These are phyloP conservation scores for Candolleomyces aberdarensis DNA, from an alignment of 768 basidiomycete genomes.

Conservation along the genomic window DNA sequence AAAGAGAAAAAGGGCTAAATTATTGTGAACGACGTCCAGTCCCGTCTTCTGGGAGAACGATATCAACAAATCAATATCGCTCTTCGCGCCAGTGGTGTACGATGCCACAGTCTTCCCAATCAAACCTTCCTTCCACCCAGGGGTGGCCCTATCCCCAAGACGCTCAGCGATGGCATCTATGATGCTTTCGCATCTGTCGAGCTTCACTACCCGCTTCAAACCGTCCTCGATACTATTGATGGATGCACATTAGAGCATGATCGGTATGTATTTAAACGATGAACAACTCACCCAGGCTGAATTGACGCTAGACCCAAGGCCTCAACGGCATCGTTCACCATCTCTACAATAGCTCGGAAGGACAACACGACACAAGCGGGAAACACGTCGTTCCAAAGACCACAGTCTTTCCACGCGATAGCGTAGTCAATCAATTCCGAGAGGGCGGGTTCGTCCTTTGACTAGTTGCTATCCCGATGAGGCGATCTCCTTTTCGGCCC, in stretches of 20 bases:
- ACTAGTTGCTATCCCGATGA: no score
- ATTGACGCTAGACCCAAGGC: not conserved
- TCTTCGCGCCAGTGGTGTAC: no score
- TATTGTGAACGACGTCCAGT: conserved; percentile 14
- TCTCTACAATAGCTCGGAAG: not conserved
- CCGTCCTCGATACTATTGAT: not conserved
- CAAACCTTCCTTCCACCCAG: no score
- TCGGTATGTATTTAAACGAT: no score
- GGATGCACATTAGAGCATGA: not conserved
- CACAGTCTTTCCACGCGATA: not conserved
- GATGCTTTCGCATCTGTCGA: no score
- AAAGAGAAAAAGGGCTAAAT: conserved; percentile 19
- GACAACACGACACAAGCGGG: not conserved
- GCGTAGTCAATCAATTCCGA: not conserved
- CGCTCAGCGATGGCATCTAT: no score
- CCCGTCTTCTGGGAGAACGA: no score
- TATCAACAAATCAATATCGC: no score
- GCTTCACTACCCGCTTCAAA: not conserved
- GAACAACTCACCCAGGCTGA: not conserved
- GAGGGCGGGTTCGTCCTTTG: not conserved
- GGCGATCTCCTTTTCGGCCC: not conserved
- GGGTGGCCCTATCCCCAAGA: no score
- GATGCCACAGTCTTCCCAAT: no score
- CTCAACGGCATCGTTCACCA: not conserved
- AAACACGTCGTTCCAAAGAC: not conserved